These are phyloP conservation scores for Limonium bicolor DNA, from an alignment of 148 eudicot species.

Conservation along the genomic window DNA sequence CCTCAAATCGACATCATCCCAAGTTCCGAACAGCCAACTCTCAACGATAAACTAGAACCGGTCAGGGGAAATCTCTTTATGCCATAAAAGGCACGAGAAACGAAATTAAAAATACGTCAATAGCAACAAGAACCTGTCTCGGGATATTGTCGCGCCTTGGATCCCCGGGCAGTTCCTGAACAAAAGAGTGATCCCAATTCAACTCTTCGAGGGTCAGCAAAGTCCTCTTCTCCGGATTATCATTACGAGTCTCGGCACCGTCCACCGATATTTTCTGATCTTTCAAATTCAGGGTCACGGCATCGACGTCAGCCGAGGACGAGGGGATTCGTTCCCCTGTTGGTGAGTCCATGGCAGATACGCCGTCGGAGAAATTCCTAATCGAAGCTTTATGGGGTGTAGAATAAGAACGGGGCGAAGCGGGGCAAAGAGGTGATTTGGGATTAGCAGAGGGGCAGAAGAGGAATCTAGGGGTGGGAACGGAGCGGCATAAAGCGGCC, in stretches of 20 bases:
- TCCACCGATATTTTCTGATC: constrained; percentile 27
- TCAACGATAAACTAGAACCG: too few relatives aligned
- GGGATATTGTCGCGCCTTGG: constrained; percentile 44
- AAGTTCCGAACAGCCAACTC: too few relatives aligned
- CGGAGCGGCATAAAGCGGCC: constrained; percentile 9
- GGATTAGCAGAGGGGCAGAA: constrained; percentile 3
- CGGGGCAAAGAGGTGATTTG: too few relatives aligned
- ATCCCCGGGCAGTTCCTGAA: constrained; percentile 73
- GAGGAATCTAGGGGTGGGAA: constrained; percentile 4
- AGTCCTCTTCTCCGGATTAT: too few relatives aligned
- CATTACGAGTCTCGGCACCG: neutral
- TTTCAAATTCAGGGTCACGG: constrained; percentile 30
- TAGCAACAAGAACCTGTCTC: constrained; percentile 39
- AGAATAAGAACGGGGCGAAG: constrained; percentile 11
- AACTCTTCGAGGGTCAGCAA: constrained; percentile 48
- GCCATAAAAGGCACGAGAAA: too few relatives aligned
- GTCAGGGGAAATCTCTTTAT: too few relatives aligned
- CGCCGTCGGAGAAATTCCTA: constrained; percentile 4
- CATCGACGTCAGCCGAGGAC: constrained; percentile 18
- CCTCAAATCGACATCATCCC: too few relatives aligned
- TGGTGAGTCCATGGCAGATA: constrained; percentile 25
- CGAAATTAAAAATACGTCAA: too few relatives aligned
- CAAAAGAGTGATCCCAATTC: constrained; percentile 78
- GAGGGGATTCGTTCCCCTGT: constrained; percentile 8
- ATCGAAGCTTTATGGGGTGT: constrained; percentile 6